Base-by-base conservation (phyloP, 768 basidiomycete genomes). In the Polyporus arcularius region DNA sequence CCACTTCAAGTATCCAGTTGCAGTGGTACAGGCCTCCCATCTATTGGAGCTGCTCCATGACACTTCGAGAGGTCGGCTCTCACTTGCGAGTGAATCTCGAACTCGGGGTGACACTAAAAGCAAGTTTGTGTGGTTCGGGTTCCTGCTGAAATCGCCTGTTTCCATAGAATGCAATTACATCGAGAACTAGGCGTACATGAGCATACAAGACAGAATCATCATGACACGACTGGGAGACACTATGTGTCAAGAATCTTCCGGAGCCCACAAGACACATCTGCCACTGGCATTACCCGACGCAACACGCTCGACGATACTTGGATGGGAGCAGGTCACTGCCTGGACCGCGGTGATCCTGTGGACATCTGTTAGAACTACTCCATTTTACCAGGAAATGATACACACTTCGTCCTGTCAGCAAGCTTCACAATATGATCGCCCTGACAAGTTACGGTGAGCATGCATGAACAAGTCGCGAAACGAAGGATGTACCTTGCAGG, bases 271-370 rank as follows among this genome's bases (percentile, higher is more conserved):
- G 12, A 90, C 82, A 70, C 92, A 93, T 55, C 89, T 80, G 30
- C 92, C 92, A 60, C 85, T 89, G 1, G 72, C 92, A 67, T 92
- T 94, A 21, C 91, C 92, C 47, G 83, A 90, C 4, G 81, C 92
- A 26, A 80, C 88, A 30, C 92, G 82, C 67, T 90, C 90, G 2
- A 90, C 79, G 21, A 90, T 74, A 57, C 70, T 86, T 0, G 92
- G 92, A 71, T 94, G 92, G 14, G 89, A 91, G 66, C 88, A 90
- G 8, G 92, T 91, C n/a, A 94, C 92, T n/a, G 92, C 91, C 73
- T 93, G 92, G 4, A 88, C 87, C 1, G 92, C 92, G 21, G 88
- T 84, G 61, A 94, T 87, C 64, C 89, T 92, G 62, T 26, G 32
- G 39, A 9, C 18, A 28, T 15, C 38, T 56, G 57, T 31, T 58